These are phyloP conservation scores for Aureobasidium musti DNA, from an alignment of 2,329 filamentous ascomycete genomes.

Conservation along the genomic window DNA sequence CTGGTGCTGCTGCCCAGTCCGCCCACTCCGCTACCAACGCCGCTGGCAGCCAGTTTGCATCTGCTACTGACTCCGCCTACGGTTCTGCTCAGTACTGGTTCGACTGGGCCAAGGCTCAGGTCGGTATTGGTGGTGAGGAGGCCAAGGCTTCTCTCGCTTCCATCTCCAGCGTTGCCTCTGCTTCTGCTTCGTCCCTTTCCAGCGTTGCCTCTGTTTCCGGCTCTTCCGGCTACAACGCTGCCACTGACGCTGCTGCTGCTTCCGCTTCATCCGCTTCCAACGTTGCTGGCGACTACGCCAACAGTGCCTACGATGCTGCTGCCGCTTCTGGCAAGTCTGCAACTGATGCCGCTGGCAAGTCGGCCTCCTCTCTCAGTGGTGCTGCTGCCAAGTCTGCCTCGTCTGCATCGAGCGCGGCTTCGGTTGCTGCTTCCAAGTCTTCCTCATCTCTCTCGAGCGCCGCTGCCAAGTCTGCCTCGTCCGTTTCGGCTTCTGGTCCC, in stretches of 20 bases:
- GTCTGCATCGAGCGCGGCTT: slow-evolving; percentile 33
- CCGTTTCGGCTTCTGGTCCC: slow-evolving; percentile 32
- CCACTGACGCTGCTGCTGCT: slow-evolving; percentile 33
- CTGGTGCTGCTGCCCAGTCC: slow-evolving; percentile 45
- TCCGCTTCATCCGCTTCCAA: slow-evolving; percentile 46
- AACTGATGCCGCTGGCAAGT: slow-evolving; percentile 60
- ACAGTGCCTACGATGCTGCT: slow-evolving; percentile 42
- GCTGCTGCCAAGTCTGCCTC: slow-evolving; percentile 37
- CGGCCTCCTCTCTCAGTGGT: slow-evolving; percentile 29
- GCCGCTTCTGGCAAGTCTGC: slow-evolving; percentile 47
- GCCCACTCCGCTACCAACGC: slow-evolving; percentile 47
- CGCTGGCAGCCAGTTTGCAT: slow-evolving; percentile 73
- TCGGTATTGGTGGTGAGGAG: slow-evolving; percentile 49
- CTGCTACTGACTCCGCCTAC: slow-evolving; percentile 67
- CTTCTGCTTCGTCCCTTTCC: slow-evolving; percentile 32
- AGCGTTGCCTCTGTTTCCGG: slow-evolving; percentile 40
- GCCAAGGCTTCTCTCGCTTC: slow-evolving; percentile 43
- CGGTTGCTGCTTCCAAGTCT: slow-evolving; percentile 37
- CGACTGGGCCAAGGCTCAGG: slow-evolving; percentile 49
- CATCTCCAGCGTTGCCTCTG: slow-evolving; percentile 37
- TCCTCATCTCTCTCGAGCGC: slow-evolving; percentile 41
- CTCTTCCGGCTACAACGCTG: slow-evolving; percentile 30
- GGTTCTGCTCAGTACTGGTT: slow-evolving; percentile 41
- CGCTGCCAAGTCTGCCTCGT: slow-evolving; percentile 38
- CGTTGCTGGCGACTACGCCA: slow-evolving; percentile 58